Conservation (phyloP, 1,284 basidiomycete genomes). For the Ustanciosporium gigantosporum region DNA sequence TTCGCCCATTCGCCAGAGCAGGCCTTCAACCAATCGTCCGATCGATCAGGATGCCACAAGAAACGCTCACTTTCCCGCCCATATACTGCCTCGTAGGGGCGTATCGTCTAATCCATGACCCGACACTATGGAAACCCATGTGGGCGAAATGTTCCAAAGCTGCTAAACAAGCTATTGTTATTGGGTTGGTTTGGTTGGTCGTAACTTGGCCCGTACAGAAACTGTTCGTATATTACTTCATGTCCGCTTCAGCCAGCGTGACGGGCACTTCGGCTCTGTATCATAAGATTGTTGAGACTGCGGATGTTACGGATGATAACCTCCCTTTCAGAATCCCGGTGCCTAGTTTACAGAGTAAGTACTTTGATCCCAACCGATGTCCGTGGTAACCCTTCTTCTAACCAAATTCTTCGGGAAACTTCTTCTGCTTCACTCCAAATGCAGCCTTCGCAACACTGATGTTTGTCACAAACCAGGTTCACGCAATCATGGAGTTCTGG, state of each 20-base stretch:
- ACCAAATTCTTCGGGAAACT: too few species aligned
- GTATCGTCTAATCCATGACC: slow-evolving; percentile 54
- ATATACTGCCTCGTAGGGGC: slow-evolving; percentile 55
- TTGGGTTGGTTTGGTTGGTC: slow-evolving; percentile 38
- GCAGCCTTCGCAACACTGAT: slow-evolving; percentile 52
- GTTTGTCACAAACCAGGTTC: slow-evolving; percentile 54
- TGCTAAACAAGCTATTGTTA: slow-evolving; percentile 39
- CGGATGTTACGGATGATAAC: slow-evolving; percentile 28
- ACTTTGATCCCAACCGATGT: too few species aligned
- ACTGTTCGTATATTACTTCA: slow-evolving; percentile 50
- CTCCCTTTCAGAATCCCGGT: slow-evolving; percentile 35
- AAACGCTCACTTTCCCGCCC: slow-evolving; percentile 53
- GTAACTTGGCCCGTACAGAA: slow-evolving; percentile 53
- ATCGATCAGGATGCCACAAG: slow-evolving; percentile 57
- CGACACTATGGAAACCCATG: slow-evolving; percentile 53
- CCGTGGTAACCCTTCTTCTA: too few species aligned
- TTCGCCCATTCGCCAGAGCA: too few species aligned
- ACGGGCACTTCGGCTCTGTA: slow-evolving; percentile 38
- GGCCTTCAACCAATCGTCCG: too few species aligned
- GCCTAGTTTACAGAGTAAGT: slow-evolving; percentile 37
- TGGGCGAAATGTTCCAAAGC: slow-evolving; percentile 48
- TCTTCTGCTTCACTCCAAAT: slow-evolving; percentile 1
- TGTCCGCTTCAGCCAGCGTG: slow-evolving; percentile 42
- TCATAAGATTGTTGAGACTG: slow-evolving; percentile 17
- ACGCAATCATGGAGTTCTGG: slow-evolving; percentile 55